A percentile compares a stretch with the other conserved stretches of the same genome.
Conservation (phyloP, 495 filamentous ascomycete species). For the Xylaria palmicola region DNA sequence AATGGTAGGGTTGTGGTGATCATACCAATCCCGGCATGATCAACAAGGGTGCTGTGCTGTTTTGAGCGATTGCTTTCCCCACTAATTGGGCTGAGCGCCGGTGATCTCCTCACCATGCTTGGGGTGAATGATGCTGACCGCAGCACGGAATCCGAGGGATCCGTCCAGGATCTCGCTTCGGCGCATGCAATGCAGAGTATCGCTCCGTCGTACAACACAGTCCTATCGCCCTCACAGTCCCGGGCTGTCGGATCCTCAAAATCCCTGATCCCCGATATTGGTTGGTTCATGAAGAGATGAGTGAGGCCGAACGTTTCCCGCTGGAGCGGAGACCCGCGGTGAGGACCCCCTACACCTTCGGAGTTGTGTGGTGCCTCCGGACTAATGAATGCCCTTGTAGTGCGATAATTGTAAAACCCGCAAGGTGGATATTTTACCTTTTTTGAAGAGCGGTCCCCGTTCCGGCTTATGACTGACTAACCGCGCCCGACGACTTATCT, state of each 20-base stretch:
- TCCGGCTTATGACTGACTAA: too few relatives aligned
- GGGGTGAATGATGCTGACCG: background rate
- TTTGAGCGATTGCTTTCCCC: background rate
- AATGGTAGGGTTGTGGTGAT: too few relatives aligned
- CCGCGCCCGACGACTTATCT: background rate
- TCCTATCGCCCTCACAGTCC: background rate
- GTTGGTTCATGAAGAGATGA: conserved; percentile 9
- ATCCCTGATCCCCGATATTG: background rate
- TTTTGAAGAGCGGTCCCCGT: too few relatives aligned
- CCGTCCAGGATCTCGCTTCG: background rate
- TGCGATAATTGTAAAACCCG: conserved; percentile 28
- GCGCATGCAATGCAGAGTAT: too few relatives aligned
- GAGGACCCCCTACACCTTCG: conserved; percentile 12
- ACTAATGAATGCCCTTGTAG: conserved; percentile 12
- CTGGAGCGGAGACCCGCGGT: conserved; percentile 26
- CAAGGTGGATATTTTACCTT: conserved; percentile 16
- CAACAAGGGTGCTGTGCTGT: too few relatives aligned
- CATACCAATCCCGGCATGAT: too few relatives aligned
- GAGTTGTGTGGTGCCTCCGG: background rate
- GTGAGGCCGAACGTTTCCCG: conserved; percentile 14
- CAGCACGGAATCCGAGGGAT: conserved; percentile 24
- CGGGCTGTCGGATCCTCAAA: background rate
- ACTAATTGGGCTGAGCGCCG: background rate
- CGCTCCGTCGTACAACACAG: background rate
- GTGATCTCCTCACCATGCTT: background rate